Base-by-base conservation (phyloP, 139 green algal genomes). In the Microglena sp. region DNA sequence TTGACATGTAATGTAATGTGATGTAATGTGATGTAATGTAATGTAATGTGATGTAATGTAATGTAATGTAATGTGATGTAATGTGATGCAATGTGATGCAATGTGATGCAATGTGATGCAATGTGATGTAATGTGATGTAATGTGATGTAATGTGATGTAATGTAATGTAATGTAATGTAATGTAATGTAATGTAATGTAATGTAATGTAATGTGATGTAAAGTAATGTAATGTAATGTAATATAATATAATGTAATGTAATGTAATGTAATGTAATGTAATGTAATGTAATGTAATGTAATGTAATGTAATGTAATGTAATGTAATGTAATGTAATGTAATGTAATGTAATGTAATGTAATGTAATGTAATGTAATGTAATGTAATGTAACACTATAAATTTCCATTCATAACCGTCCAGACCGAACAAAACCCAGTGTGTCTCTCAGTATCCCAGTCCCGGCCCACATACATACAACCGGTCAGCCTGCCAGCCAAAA, bases 281-380 rank as follows among this genome's bases (percentile, higher is more conserved):
- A 11, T 18, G 40, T 50, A 18, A 11, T 18, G 40, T 50, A 18
- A 11, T 18, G 40, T 50, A 18, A 11, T 18, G 40, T 50, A 18
- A 11, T 18, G 40, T 50, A 18, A 11, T 18, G 40, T 50, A 18
- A 11, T 18, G 40, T 50, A 18, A 11, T 18, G 40, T 50, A 18
- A 11, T 18, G 40, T 50, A 18, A 11, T 18, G 40, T 50, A 18
- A 11, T 18, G 40, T 50, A 18, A 11, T 18, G 40, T 50, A 18
- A 11, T 18, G 40, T 50, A 18, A 11, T 18, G 40, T 50, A 18
- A 11, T n/a, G 50, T 59, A n/a, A 18, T n/a, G 50, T 59, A n/a
- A 18, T n/a, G 50, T 59, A n/a, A 18, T n/a, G 50, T 59, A n/a
- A 18, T n/a, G 50, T 59, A n/a, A 18, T n/a, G 50, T 59, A n/a